Conservation (phyloP, 2,329 filamentous ascomycete species). For the Simplicillium aogashimaense region DNA sequence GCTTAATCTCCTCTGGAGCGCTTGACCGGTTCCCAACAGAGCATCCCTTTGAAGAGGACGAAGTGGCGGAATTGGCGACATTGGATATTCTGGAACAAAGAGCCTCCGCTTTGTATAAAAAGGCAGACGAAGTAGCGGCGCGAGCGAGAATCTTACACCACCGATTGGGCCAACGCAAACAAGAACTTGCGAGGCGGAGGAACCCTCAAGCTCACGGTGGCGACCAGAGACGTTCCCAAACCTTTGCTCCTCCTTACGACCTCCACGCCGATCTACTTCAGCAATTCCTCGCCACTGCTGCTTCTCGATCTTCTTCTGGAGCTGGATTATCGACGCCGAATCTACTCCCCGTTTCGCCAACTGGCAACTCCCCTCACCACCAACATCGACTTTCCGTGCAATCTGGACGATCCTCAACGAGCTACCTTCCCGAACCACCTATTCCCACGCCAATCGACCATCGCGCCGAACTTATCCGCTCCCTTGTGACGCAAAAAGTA, state of each 20-base stretch:
- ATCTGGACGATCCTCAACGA: conserved; percentile 8
- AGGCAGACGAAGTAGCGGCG: conserved; percentile 61
- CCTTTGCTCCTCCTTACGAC: conserved; percentile 27
- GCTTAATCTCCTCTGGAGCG: conserved; percentile 72
- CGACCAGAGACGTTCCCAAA: conserved; percentile 19
- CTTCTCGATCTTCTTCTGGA: conserved; percentile 17
- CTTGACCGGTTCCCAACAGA: conserved; percentile 70
- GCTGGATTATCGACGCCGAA: conserved; percentile 14
- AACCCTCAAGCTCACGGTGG: conserved; percentile 19
- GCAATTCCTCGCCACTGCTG: conserved; percentile 30
- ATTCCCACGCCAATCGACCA: conserved; percentile 12
- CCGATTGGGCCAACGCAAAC: conserved; percentile 38
- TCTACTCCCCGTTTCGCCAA: conserved; percentile 16
- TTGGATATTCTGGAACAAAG: conserved; percentile 77
- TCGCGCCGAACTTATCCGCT: conserved; percentile 22
- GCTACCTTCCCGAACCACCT: conserved; percentile 16
- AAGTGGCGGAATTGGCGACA: conserved; percentile 74
- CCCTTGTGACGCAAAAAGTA: conserved; percentile 63
- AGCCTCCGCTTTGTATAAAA: conserved; percentile 65
- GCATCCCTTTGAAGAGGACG: conserved; percentile 75
- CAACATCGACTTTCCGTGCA: conserved; percentile 6
- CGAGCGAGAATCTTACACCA: conserved; percentile 69
- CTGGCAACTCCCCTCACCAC: conserved; percentile 13
- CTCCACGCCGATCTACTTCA: conserved; percentile 45
- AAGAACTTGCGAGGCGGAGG: conserved; percentile 18